Evolutionary conservation across 306 rosid genomes (phyloP), one percentile per base, ranked within the genome.

Genomic region (Erythrophleum fordii): DNA sequence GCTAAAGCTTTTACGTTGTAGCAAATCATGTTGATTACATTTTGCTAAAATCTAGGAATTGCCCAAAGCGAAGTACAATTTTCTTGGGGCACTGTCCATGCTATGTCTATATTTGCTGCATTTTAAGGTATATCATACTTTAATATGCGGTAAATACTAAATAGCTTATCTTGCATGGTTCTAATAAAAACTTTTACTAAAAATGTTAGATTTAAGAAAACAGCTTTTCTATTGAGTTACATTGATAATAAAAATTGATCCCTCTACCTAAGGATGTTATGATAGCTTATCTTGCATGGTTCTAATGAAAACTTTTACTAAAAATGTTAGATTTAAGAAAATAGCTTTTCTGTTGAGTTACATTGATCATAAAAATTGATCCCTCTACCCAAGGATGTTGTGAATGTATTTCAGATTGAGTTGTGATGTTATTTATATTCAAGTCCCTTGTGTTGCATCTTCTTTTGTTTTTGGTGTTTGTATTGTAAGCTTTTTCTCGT

Each of bases 1-100:
- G 69, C 73, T 68, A 48, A 71, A 35, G 18, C 68, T 49, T 80
- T 45, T 62, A 28, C 11, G 12, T 83, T 75, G 48, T 56, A 41
- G n/a, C 35, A 44, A 55, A 65, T 23, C 76, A 55, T 45, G 28
- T 18, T 6, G 52, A n/a, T 64, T 62, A 17, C 71, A 53, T 55
- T 45, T 53, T 14, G n/a, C 73, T 59, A 16, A 48, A 65, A 56
- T 72, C 73, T 37, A 46, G 59, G 14, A 68, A 39, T 65, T 76
- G 69, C 72, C 44, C 39, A 17, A 34, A 34, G 28, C 29, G 6
- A 55, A 22, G 20, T 55, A 55, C 60, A 55, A 55, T 55, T 18
- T 56, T 56, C 14, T 56, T 56, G 31, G 61, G 31, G 7, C 62
- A 56, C 62, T 23, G 31, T 56, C 31, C 17, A 8, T 56, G 29